phyloP scores from a whole-genome alignment of 352 stramenopile genomes.

The Globisporangium camurandrum region DNA sequence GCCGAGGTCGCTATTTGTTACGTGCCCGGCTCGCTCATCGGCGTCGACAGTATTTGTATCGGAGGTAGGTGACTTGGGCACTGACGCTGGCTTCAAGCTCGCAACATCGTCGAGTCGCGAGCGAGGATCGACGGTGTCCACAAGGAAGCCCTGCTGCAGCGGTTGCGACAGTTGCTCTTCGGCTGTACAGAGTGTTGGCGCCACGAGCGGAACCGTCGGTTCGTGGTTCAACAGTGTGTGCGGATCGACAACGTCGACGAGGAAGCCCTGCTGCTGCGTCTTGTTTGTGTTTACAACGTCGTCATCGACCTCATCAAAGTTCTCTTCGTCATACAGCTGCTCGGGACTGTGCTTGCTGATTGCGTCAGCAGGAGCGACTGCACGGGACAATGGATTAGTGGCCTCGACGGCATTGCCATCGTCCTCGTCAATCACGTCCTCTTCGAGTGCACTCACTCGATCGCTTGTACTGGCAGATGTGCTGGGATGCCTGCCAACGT shows the following conservation, averaged over 20 bases:
- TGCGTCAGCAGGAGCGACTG: neutral
- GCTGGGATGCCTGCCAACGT: neutral
- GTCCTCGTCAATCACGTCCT: neutral
- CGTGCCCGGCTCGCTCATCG: too few species aligned
- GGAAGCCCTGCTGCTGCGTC: neutral
- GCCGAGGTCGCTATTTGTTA: too few species aligned
- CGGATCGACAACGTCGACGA: neutral
- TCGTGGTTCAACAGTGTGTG: neutral
- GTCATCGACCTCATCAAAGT: slow-evolving; percentile 20
- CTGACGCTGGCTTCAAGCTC: too few species aligned
- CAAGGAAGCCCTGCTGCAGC: slow-evolving; percentile 1
- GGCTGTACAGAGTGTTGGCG: neutral
- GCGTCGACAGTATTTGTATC: too few species aligned
- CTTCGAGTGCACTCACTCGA: neutral
- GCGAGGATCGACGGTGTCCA: slow-evolving; percentile 3
- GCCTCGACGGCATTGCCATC: too few species aligned
- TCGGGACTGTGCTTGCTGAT: neutral
- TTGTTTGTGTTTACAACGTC: neutral
- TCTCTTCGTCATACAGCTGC: slow-evolving; percentile 19
- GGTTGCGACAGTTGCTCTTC: neutral
- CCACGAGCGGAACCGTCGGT: too few species aligned
- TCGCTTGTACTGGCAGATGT: neutral
- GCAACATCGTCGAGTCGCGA: too few species aligned
- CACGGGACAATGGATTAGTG: too few species aligned
- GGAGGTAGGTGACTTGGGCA: too few species aligned